Conservation (phyloP, 2,329 filamentous ascomycete species). For the Alternaria sp. region DNA sequence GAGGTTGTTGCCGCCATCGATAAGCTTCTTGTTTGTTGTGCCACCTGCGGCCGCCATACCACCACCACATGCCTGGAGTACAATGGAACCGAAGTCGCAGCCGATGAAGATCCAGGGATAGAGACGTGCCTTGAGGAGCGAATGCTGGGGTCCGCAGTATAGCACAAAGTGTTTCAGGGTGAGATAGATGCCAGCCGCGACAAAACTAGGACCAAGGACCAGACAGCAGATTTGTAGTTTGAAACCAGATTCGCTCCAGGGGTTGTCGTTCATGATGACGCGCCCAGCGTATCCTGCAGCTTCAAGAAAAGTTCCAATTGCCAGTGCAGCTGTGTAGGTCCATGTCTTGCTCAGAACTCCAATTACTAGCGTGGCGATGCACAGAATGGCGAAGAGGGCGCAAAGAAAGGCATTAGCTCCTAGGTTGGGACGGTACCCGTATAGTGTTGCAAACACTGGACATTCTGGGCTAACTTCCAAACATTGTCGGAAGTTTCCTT, state of each 20-base stretch:
- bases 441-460: slow-evolving; percentile 50
- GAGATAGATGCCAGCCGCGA: slow-evolving; percentile 58
- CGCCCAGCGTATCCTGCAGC: slow-evolving; percentile 55
- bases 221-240: slow-evolving; percentile 56
- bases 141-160: slow-evolving; percentile 54
- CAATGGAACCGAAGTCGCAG: slow-evolving; percentile 63
- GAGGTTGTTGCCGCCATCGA: slow-evolving; percentile 59
- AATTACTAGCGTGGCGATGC: slow-evolving; percentile 25
- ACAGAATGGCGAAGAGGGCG: slow-evolving; percentile 32
- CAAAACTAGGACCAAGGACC: slow-evolving; percentile 54
- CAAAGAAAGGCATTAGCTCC: slow-evolving; percentile 51
- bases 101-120: slow-evolving; percentile 67
- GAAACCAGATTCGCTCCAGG: slow-evolving; percentile 53
- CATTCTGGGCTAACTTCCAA: slow-evolving; percentile 32
- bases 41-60: slow-evolving; percentile 59
- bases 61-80: slow-evolving; percentile 65
- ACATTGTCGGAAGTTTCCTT: slow-evolving; percentile 35
- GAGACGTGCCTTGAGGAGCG: slow-evolving; percentile 48
- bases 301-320: slow-evolving; percentile 53
- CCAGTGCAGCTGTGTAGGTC: slow-evolving; percentile 53
- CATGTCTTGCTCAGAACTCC: slow-evolving; percentile 47
- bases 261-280: slow-evolving; percentile 53
- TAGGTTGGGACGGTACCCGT: slow-evolving; percentile 52
- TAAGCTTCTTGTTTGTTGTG: slow-evolving; percentile 40
- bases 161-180: slow-evolving; percentile 58